Conservation (phyloP, 2,329 filamentous ascomycete genomes). For the Metarhizium brunneum region DNA sequence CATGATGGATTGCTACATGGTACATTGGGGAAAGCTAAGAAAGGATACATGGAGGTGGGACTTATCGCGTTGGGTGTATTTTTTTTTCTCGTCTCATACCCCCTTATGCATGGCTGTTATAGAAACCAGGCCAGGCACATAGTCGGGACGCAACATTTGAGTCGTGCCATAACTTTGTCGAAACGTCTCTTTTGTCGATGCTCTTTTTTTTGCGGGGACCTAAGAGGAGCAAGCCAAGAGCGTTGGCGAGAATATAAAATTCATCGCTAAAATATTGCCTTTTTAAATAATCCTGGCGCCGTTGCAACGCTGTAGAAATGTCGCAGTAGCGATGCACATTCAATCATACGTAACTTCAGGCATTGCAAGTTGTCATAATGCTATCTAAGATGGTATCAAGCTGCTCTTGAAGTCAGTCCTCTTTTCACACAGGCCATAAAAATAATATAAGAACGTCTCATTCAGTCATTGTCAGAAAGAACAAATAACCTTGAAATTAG, state of each 20-base stretch:
- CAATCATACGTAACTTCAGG: background rate
- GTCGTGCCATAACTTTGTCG: background rate
- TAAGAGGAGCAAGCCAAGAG: background rate
- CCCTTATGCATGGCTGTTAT: background rate
- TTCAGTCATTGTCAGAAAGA: no score
- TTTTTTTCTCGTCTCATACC: background rate
- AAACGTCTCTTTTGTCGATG: slow-evolving; percentile 2
- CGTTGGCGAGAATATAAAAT: background rate
- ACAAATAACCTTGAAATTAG: no score
- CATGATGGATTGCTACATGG: background rate
- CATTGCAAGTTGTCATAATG: background rate
- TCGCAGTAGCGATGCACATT: background rate
- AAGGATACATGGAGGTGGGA: background rate
- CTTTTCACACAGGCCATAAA: background rate
- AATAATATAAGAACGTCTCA: no score
- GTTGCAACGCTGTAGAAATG: background rate
- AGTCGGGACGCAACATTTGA: background rate
- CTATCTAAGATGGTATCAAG: background rate
- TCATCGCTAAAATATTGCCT: background rate
- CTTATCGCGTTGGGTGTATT: background rate
- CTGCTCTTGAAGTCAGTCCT: background rate
- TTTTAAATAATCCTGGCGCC: background rate
- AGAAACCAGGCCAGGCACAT: background rate
- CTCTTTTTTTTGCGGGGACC: background rate
- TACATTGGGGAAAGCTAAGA: background rate